Base-by-base conservation (phyloP, 164 flowering plant species). In the Vitis cinerea region DNA sequence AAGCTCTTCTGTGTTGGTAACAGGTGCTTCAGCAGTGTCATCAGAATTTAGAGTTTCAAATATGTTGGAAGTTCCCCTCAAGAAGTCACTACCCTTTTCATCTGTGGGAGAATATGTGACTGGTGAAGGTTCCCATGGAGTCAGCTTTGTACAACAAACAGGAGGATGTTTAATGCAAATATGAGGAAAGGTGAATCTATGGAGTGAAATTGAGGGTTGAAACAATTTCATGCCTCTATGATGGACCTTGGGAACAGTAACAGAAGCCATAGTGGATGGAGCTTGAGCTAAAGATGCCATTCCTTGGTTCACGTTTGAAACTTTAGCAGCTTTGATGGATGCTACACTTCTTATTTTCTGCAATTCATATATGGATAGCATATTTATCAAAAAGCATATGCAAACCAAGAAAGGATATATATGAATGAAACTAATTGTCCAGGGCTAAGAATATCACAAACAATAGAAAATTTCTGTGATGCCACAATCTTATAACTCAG, bases 71-170 rank as follows among this genome's bases (percentile, higher is more conserved):
- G 79, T 70, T 51, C 74, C 78, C 59, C 65, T 74, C 44, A 37
- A 6, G 7, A 37, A 37, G 44, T 37, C 44, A 37, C 44, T 37
- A 6, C 7, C 44, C 44, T 37, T 37, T 37, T 37, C 44, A 37
- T 37, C 44, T 37, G 44, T 37, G 13, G 84, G 78, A 71, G 90
- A 79, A 77, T 84, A 84, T 47, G 84, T 66, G 65, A 82, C 76
- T 49, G 91, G 83, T n/a, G 96, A 74, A 49, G 93, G 85, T 66
- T 89, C 91, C 94, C 97, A 89, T 13, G 82, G 81, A 17, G 91
- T 62, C 75, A 78, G 61, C 16, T 79, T 84, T 37, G 89, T 75
- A 79, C 91, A 87, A 65, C 65, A 65, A 73, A 83, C 60, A 29
- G 68, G 74, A 17, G 57, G 47, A 54, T n/a, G 71, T 63, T 71